A percentile compares a stretch with the other conserved stretches of the same genome.
phyloP scores from a whole-genome alignment of 2,329 filamentous ascomycete species.

The Cercospora brassicicola region DNA sequence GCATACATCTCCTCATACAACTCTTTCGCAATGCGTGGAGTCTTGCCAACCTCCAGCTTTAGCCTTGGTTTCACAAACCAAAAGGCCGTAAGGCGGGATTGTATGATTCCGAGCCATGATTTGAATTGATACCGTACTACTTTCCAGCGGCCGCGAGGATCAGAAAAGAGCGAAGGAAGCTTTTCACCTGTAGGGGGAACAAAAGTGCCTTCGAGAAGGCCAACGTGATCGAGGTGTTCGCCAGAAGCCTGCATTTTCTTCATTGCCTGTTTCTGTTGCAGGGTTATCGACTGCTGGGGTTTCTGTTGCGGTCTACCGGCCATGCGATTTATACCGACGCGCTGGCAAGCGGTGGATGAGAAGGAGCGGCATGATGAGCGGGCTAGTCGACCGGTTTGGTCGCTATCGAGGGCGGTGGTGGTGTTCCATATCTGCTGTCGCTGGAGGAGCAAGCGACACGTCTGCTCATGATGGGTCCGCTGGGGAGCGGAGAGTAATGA shows the following conservation, averaged over 20 bases:
- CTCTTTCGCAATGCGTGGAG: slow-evolving; percentile 41
- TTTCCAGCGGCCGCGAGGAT: slow-evolving; percentile 11
- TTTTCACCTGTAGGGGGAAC: slow-evolving; percentile 34
- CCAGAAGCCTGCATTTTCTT: slow-evolving; percentile 31
- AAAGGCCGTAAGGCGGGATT: slow-evolving; percentile 17
- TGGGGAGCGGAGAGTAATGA: slow-evolving; percentile 23
- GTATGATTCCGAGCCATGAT: not conserved
- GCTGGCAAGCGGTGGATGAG: slow-evolving; percentile 18
- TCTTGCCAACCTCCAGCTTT: slow-evolving; percentile 36
- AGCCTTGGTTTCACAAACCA: slow-evolving; percentile 21
- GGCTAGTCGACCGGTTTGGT: not conserved
- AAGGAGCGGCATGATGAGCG: slow-evolving; percentile 24
- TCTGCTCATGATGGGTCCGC: slow-evolving; percentile 12
- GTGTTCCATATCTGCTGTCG: slow-evolving; percentile 15
- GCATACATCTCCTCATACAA: slow-evolving; percentile 52
- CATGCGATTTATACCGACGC: slow-evolving; percentile 15
- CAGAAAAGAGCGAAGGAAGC: slow-evolving; percentile 26
- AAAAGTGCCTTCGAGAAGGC: slow-evolving; percentile 45
- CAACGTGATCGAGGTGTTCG: slow-evolving; percentile 44
- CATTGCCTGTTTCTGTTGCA: slow-evolving; percentile 38
- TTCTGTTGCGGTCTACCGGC: slow-evolving; percentile 23
- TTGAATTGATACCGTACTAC: slow-evolving; percentile 14
- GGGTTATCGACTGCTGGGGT: slow-evolving; percentile 44
- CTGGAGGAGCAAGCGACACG: slow-evolving; percentile 3
- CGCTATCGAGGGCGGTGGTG: slow-evolving; percentile 14